Percentiles rank a stretch among this genome's conserved stretches.
phyloP scores from a whole-genome alignment of 1,284 basidiomycete species.

The Leccinum griseonigrum region DNA sequence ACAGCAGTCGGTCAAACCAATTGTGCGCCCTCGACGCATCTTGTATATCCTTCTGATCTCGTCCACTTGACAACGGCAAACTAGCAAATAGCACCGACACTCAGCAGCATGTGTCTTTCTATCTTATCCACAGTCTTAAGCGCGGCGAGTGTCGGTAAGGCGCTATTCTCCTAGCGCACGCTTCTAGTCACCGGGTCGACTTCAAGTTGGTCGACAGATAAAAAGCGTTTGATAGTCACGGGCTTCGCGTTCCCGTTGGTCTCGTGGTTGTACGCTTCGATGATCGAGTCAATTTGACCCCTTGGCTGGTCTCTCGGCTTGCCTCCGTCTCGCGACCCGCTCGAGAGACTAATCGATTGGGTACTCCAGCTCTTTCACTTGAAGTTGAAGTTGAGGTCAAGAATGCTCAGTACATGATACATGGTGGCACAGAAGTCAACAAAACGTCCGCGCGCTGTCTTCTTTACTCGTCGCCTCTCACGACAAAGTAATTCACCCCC shows the following conservation, averaged over 20 bases:
- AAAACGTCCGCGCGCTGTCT: not conserved
- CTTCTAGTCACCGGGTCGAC: not conserved
- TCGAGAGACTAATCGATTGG: too few relatives aligned
- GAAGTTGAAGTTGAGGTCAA: not conserved
- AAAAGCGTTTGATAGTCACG: too few relatives aligned
- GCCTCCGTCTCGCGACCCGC: too few relatives aligned
- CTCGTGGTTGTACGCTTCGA: too few relatives aligned
- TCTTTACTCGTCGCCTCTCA: slow-evolving; percentile 22
- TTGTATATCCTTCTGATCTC: slow-evolving; percentile 5
- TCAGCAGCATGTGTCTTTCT: slow-evolving; percentile 26
- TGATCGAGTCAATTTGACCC: too few relatives aligned
- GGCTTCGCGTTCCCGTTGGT: too few relatives aligned
- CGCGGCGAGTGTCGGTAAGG: slow-evolving; percentile 27
- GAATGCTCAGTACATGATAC: not conserved
- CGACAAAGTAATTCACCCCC: slow-evolving; percentile 54
- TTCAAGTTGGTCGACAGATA: too few relatives aligned
- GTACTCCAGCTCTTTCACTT: too few relatives aligned
- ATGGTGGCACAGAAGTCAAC: not conserved
- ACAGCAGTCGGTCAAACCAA: too few relatives aligned
- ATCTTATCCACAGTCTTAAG: slow-evolving; percentile 27
- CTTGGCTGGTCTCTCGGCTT: too few relatives aligned
- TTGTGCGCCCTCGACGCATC: not conserved
- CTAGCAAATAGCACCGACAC: not conserved
- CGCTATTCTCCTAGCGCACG: not conserved
- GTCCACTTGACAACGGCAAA: not conserved